Percentiles rank a stretch among this genome's conserved stretches.
Evolutionary conservation across 352 stramenopile genomes (phyloP).

Genomic region (Phytophthora niederhauseri): DNA sequence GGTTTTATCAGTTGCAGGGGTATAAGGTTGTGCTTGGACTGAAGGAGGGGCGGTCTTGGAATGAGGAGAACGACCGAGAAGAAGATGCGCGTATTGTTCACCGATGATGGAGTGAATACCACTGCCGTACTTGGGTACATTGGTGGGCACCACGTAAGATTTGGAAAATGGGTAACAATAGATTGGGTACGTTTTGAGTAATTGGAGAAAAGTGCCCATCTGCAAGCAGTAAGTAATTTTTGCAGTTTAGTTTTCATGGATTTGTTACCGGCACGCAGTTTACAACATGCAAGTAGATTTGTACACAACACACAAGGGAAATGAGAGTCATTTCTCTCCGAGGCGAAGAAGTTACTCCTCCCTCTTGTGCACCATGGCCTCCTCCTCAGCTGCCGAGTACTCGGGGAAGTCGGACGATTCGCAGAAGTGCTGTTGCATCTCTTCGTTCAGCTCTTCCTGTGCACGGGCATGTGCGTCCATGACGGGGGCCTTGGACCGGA

Average conservation of each 20-base stretch:
- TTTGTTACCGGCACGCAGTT: not conserved
- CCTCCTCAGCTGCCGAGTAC: constrained; percentile 48
- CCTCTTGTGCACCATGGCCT: constrained; percentile 48
- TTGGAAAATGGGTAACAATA: not conserved
- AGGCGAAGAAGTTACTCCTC: constrained; percentile 23
- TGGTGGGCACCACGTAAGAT: not conserved
- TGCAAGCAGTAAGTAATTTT: not conserved
- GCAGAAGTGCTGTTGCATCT: constrained; percentile 55
- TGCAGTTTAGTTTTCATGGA: not conserved
- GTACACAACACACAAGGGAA: not conserved
- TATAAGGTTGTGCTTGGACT: not conserved
- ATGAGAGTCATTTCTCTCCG: not conserved
- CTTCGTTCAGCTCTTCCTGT: constrained; percentile 43
- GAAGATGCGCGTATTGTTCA: constrained; percentile 8
- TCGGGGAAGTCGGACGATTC: constrained; percentile 75
- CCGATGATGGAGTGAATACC: not conserved
- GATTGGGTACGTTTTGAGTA: no score
- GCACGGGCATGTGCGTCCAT: constrained; percentile 35
- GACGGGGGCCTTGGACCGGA: constrained; percentile 1
- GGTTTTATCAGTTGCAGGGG: not conserved
- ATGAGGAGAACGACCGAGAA: constrained; percentile 6
- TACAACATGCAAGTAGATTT: constrained; percentile 17
- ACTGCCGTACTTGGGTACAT: constrained; percentile 3
- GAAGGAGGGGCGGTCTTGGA: constrained; percentile 1
- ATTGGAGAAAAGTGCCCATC: not conserved